Conservation (phyloP, 768 basidiomycete species). For the Paxillus rubicundulus region DNA sequence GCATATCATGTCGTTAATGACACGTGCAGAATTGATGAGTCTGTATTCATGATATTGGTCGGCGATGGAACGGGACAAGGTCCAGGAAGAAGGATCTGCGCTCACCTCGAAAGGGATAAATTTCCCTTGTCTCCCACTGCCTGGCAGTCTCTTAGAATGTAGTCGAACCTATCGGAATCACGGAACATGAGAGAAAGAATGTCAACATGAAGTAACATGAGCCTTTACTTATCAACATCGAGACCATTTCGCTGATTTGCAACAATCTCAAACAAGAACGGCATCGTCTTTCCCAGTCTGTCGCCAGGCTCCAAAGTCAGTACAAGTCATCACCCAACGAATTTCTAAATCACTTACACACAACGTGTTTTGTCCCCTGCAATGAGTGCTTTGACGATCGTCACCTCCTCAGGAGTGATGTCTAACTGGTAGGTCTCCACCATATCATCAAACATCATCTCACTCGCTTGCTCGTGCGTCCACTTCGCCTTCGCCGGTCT, state of each 20-base stretch:
- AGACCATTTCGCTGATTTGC: conserved; percentile 79
- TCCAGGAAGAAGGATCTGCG: conserved; percentile 4
- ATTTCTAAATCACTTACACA: conserved; percentile 39
- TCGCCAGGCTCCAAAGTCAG: not conserved
- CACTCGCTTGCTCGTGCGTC: conserved; percentile 78
- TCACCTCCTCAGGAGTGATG: conserved; percentile 46
- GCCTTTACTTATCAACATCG: conserved; percentile 78
- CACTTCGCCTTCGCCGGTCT: conserved; percentile 51
- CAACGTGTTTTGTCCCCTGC: conserved; percentile 54
- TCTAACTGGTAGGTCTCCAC: conserved; percentile 53
- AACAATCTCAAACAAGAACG: conserved; percentile 81
- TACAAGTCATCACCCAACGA: not conserved
- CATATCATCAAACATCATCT: conserved; percentile 78
- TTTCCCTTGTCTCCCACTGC: conserved; percentile 64
- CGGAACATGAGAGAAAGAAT: conserved; percentile 3
- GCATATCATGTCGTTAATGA: conserved; percentile 72
- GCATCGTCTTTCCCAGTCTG: conserved; percentile 49
- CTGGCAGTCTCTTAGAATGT: conserved; percentile 72
- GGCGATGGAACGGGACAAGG: not conserved
- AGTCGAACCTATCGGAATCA: conserved; percentile 60
- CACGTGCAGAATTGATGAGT: conserved; percentile 70
- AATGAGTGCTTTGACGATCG: conserved; percentile 77
- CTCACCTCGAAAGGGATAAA: conserved; percentile 47
- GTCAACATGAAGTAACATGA: not conserved
- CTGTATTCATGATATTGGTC: conserved; percentile 32